These are phyloP conservation scores for Fusarium proliferatum DNA, from an alignment of 2,329 filamentous ascomycete species.

Conservation along the genomic window DNA sequence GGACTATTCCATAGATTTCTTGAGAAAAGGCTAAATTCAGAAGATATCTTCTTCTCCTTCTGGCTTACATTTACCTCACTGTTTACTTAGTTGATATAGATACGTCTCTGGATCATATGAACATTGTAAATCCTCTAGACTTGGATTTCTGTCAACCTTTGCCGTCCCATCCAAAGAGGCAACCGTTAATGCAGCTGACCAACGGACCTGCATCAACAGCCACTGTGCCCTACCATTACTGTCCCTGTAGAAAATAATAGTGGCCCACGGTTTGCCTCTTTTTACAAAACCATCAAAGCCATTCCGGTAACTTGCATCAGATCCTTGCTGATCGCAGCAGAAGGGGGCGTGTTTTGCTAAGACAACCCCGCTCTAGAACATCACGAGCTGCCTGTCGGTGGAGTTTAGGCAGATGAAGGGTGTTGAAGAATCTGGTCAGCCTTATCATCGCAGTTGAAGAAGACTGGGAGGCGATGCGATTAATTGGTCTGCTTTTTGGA, in stretches of 20 bases:
- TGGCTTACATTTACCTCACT: rapidly evolving
- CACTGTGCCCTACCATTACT: not conserved
- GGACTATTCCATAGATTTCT: rapidly evolving
- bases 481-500: not conserved
- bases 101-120: rapidly evolving
- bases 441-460: not conserved
- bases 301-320: not conserved
- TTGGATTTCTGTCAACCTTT: not conserved
- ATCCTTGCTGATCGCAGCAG: not conserved
- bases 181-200: not conserved
- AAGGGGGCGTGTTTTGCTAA: not conserved
- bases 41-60: no score
- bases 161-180: not conserved
- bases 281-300: not conserved
- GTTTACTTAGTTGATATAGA: no score
- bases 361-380: not conserved
- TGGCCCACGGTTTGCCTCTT: not conserved
- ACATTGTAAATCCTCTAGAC: rapidly evolving
- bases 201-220: not conserved
- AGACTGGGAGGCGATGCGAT: not conserved
- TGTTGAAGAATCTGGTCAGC: not conserved
- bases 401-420: not conserved
- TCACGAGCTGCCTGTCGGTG: not conserved
- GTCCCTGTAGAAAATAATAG: not conserved
- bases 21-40: rapidly evolving